phyloP scores from a whole-genome alignment of 352 stramenopile genomes.

The Phytophthora capsici region DNA sequence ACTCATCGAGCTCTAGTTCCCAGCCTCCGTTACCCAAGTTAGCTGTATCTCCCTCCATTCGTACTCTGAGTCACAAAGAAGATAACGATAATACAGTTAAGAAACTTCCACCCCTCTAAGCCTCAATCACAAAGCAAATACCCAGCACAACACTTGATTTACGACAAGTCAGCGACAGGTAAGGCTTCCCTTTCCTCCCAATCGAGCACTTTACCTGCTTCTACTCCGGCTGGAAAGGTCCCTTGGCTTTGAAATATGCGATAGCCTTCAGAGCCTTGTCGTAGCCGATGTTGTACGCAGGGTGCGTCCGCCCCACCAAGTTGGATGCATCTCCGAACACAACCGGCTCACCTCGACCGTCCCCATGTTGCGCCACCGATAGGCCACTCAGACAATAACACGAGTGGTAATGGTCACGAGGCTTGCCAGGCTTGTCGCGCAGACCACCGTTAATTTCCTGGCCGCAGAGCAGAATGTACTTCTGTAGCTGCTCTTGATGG shows the following conservation, averaged over 20 bases:
- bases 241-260: conserved; percentile 71
- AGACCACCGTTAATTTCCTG: conserved; percentile 95
- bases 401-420: conserved; percentile 98
- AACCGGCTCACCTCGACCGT: conserved; percentile 41
- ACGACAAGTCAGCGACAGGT: conserved; percentile 7
- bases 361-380: conserved; percentile 92
- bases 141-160: conserved; percentile 12
- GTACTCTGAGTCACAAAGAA: conserved; percentile 34
- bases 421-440: conserved; percentile 95
- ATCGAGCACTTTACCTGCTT: conserved; percentile 5
- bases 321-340: conserved; percentile 73
- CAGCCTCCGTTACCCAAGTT: conserved; percentile 61
- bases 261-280: conserved; percentile 82
- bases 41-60: conserved; percentile 40
- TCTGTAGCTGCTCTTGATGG: conserved; percentile 79
- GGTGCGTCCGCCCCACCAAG: conserved; percentile 85
- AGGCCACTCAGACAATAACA: conserved; percentile 98
- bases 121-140: conserved; percentile 23
- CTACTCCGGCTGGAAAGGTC: conserved; percentile 53
- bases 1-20: conserved; percentile 25
- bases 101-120: conserved; percentile 57
- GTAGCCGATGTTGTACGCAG: conserved; percentile 92
- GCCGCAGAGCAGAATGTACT: conserved; percentile 95
- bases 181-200: conserved; percentile 12
- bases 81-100: conserved; percentile 38